Conservation (phyloP, 768 basidiomycete genomes). For the Phaeolepiota aurea region DNA sequence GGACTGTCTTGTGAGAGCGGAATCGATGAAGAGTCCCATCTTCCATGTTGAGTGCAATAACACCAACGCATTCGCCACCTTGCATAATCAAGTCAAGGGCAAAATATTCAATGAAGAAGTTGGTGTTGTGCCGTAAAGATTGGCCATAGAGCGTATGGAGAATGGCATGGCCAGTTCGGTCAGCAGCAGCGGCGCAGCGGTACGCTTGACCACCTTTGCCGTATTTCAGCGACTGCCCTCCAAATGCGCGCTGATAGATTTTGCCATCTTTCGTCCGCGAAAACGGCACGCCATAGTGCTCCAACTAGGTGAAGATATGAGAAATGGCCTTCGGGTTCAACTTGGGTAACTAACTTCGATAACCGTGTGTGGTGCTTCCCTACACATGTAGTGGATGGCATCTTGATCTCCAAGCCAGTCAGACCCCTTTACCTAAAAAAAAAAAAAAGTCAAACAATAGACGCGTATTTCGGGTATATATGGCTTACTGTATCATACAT, state of each 20-base stretch:
- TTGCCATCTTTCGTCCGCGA: slow-evolving; percentile 98
- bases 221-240: slow-evolving; percentile 93
- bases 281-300: slow-evolving; percentile 98
- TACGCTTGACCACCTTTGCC: slow-evolving; percentile 99
- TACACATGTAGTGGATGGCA: slow-evolving; percentile 99
- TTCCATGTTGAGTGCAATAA: slow-evolving; percentile 99
- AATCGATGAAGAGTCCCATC: slow-evolving; percentile 98
- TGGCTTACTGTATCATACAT: slow-evolving; percentile 87
- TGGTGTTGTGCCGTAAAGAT: slow-evolving; percentile 97
- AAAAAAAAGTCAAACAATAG: slow-evolving; percentile 10
- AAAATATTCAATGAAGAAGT: slow-evolving; percentile 99
- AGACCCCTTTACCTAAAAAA: slow-evolving; percentile 86
- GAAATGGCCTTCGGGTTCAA: not conserved
- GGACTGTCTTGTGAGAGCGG: slow-evolving; percentile 95
- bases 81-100: slow-evolving; percentile 99
- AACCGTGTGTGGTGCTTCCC: slow-evolving; percentile 91
- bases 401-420: slow-evolving; percentile 99
- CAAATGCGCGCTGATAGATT: slow-evolving; percentile 99
- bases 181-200: slow-evolving; percentile 96
- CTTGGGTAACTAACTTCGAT: slow-evolving; percentile 58
- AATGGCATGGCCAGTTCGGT: slow-evolving; percentile 97
- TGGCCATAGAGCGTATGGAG: slow-evolving; percentile 99
- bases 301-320: slow-evolving; percentile 49
- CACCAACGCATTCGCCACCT: slow-evolving; percentile 97
- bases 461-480: not conserved